Evolutionary conservation across 306 rosid genomes (phyloP).

Genomic region (Vigna reflexopilosa): DNA sequence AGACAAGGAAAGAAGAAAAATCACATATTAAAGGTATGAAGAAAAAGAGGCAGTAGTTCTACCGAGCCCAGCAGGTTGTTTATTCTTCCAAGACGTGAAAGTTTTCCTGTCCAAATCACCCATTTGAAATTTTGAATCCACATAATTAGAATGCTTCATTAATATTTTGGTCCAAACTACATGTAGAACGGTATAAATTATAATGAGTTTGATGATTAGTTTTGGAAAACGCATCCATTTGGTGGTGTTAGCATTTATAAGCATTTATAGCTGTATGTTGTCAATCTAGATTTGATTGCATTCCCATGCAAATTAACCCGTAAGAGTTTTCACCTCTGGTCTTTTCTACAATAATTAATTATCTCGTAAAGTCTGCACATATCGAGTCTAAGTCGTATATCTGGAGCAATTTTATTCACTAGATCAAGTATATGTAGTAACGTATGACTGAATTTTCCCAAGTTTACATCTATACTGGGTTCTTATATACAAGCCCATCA

Average conservation of each 20-base stretch:
- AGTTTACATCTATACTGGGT: conserved; percentile 22
- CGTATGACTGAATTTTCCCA: not conserved
- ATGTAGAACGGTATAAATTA: not conserved
- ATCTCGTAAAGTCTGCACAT: no score
- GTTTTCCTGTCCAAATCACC: not conserved
- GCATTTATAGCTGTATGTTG: no score
- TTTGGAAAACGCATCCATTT: no score
- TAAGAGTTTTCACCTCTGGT: no score
- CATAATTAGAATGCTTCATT: conserved; percentile 10
- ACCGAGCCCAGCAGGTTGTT: not conserved
- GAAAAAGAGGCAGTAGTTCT: conserved; percentile 43
- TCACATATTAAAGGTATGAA: conserved; percentile 32
- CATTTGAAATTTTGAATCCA: conserved; percentile 16
- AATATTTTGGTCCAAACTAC: not conserved
- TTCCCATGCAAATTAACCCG: no score
- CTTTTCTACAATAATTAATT: no score
- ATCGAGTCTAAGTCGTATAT: not conserved
- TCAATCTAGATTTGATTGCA: no score
- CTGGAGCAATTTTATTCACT: not conserved
- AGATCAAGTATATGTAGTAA: not conserved
- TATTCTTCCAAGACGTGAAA: not conserved
- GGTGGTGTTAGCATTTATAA: no score
- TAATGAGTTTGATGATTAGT: no score
- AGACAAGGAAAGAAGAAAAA: conserved; percentile 47
- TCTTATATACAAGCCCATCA: conserved; percentile 44